A percentile compares a stretch with the other conserved stretches of the same genome.
phyloP scores from a whole-genome alignment of 306 rosid species.

The Erythrophleum fordii region DNA sequence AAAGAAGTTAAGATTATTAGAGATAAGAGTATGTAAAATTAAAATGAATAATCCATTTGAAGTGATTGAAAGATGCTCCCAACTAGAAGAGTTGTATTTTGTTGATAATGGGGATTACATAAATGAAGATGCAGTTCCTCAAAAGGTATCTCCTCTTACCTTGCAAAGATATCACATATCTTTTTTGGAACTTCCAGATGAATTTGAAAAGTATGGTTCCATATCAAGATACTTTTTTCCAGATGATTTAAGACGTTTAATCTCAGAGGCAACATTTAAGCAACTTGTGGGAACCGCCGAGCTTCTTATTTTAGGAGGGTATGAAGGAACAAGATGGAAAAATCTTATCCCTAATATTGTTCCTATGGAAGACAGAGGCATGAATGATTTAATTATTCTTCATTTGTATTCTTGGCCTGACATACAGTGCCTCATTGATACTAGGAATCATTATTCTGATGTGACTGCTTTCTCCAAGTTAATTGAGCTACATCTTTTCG shows the following conservation, averaged over 20 bases:
- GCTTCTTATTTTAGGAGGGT: slow-evolving; percentile 6
- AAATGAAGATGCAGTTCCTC: not conserved
- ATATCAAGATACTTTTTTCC: slow-evolving; percentile 7
- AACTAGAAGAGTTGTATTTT: slow-evolving; percentile 35
- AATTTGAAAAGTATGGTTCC: slow-evolving; percentile 15
- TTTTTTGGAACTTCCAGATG: not conserved
- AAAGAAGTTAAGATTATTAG: slow-evolving; percentile 33
- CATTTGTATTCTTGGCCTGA: not conserved
- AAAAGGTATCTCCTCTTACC: not conserved
- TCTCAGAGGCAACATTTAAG: slow-evolving; percentile 9
- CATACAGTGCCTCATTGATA: slow-evolving; percentile 26
- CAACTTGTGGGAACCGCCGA: slow-evolving; percentile 7
- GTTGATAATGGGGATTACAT: not conserved
- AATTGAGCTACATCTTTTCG: not conserved
- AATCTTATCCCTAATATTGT: slow-evolving; percentile 35
- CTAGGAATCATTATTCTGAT: not conserved
- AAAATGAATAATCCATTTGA: slow-evolving; percentile 19
- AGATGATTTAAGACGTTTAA: not conserved
- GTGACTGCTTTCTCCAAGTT: slow-evolving; percentile 20
- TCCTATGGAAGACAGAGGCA: slow-evolving; percentile 11
- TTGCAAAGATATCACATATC: slow-evolving; percentile 36
- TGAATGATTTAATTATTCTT: not conserved
- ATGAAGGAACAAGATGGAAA: slow-evolving; percentile 8
- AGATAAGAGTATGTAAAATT: slow-evolving; percentile 11
- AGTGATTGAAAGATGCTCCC: slow-evolving; percentile 31